Evolutionary conservation across 1,139 yeast genomes (phyloP), one percentile per base, ranked within the genome.

Genomic region (Zhuliangozyma parablackwelliae): DNA sequence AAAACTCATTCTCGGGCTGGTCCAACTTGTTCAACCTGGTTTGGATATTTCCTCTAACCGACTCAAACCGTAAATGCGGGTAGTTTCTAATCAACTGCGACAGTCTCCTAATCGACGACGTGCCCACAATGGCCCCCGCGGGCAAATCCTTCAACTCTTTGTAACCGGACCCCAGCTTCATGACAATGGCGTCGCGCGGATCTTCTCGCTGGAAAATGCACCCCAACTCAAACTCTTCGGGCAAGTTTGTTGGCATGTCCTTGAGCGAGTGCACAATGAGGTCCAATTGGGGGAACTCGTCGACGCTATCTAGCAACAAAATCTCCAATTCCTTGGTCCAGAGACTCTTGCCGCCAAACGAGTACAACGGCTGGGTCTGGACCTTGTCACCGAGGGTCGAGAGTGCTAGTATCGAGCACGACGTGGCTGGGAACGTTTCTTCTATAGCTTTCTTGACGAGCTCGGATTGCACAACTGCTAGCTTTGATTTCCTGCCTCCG

Each of bases 321-420:
- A 80, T 82, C 61, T 92, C 98, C 43, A 92, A 71, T 59, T 92
- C 98, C 55, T 88, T 86, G 9, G 98, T 92, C 98, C 98, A 92
- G 31, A 92, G 63, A 1, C 96, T 80, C 58, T 92, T 92, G 23
- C 98, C 98, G 28, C 97, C 97, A 63, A 92, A 92, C 6, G 96
- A 78, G 59, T 92, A 94, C 38, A 92, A 70, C 5, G 98, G 97
- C 53, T 80, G 82, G 51, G 76, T 76, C 56, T 81, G 92, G 29
- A 84, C 82, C 56, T 86, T 83, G 64, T 92, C 98, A 21, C 97
- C 98, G 31, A 92, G 69, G 1, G 98, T 92, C 33, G 82, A 76
- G 34, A 88, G 72, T 5, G 96, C 94, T 20, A 86, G 65, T 26
- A 92, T 83, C 48, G 90, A 82, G 37, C 80, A 70, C 25, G 67